Conservation (phyloP, 192 early-diverging fungal species). For the Podila minutissima region DNA sequence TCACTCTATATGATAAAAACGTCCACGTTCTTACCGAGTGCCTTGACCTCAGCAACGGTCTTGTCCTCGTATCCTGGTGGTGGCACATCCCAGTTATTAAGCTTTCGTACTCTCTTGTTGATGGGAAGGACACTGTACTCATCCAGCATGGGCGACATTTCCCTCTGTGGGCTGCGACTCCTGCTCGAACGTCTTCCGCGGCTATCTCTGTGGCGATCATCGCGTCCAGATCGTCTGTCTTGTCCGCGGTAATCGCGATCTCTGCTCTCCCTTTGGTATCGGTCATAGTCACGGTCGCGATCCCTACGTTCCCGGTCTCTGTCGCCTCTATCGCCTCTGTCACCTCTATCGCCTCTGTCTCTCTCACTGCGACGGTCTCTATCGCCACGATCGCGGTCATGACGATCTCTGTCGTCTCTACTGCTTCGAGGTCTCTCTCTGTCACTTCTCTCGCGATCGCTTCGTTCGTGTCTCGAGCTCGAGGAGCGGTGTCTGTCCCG, state of each 20-base stretch:
- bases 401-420: slow-evolving; percentile 46
- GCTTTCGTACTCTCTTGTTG: slow-evolving; percentile 78
- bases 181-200: slow-evolving; percentile 58
- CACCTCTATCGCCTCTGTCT: slow-evolving; percentile 44
- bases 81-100: slow-evolving; percentile 93
- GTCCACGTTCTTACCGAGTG: slow-evolving; percentile 68
- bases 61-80: slow-evolving; percentile 91
- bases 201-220: slow-evolving; percentile 54
- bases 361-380: slow-evolving; percentile 45
- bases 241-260: slow-evolving; percentile 37
- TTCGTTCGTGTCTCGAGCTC: slow-evolving; percentile 49
- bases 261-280: slow-evolving; percentile 29
- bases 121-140: slow-evolving; percentile 73
- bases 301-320: slow-evolving; percentile 55
- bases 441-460: slow-evolving; percentile 50
- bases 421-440: slow-evolving; percentile 5
- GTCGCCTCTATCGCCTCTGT: slow-evolving; percentile 48
- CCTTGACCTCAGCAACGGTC: slow-evolving; percentile 87
- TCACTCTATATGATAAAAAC: slow-evolving; percentile 11
- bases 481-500: slow-evolving; percentile 58
- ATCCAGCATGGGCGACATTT: slow-evolving; percentile 47
- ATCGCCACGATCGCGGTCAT: slow-evolving; percentile 52
- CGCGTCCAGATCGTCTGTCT: slow-evolving; percentile 46
- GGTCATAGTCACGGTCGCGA: slow-evolving; percentile 53
- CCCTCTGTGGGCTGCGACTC: slow-evolving; percentile 51